A percentile compares a stretch with the other conserved stretches of the same genome.
These are phyloP conservation scores for Pleurotus platypus DNA, from an alignment of 768 basidiomycete species.

Conservation along the genomic window DNA sequence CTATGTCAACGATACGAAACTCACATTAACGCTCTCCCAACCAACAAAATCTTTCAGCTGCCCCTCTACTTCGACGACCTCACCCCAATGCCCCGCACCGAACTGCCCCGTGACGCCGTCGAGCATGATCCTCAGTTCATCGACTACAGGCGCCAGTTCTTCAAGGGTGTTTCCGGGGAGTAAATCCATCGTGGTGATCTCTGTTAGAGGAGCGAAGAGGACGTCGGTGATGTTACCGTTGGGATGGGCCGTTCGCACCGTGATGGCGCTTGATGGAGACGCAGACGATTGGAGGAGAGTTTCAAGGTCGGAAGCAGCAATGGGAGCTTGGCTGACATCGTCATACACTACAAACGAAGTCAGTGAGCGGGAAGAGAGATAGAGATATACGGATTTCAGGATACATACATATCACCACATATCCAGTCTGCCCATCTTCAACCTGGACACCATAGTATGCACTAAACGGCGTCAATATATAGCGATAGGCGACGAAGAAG, in stretches of 20 bases:
- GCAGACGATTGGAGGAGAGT: background rate
- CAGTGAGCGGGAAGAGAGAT: no score
- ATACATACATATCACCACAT: background rate
- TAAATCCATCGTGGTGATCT: background rate
- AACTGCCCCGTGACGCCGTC: slow-evolving; percentile 4
- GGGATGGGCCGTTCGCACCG: background rate
- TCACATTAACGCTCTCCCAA: slow-evolving; percentile 1
- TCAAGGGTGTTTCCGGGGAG: background rate
- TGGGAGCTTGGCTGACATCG: background rate
- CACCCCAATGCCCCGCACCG: slow-evolving; percentile 1
- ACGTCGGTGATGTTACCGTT: background rate
- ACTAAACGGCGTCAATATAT: background rate
- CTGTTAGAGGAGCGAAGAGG: slow-evolving; percentile 1
- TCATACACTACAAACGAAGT: background rate
- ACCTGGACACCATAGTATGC: slow-evolving; percentile 3
- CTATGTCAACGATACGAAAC: background rate
- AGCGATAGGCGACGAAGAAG: background rate
- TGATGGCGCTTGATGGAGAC: background rate
- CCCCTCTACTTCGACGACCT: background rate
- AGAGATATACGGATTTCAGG: no score
- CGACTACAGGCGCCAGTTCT: background rate
- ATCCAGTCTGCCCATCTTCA: slow-evolving; percentile 6
- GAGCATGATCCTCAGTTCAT: background rate
- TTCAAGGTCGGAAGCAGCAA: background rate
- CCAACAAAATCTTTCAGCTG: slow-evolving; percentile 1